phyloP scores from a whole-genome alignment of 1,284 basidiomycete genomes.

The Fomitopsis schrenkii region DNA sequence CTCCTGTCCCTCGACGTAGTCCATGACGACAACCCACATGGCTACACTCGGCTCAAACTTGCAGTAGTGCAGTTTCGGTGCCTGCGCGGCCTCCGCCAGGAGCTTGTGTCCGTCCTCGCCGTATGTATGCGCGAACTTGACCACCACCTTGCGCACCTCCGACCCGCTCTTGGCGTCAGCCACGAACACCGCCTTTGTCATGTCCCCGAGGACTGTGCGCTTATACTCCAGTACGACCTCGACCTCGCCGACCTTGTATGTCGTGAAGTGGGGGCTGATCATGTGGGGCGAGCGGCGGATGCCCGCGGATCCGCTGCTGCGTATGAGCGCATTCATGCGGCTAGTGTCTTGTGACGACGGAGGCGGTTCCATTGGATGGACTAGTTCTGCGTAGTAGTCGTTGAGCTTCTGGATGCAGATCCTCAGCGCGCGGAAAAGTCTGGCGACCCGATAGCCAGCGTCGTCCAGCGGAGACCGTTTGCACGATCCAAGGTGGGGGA shows the following conservation, averaged over 20 bases:
- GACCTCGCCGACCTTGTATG: not conserved
- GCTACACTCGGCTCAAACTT: slow-evolving; percentile 2
- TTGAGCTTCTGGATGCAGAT: not conserved
- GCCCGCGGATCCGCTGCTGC: not conserved
- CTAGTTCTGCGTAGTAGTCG: not conserved
- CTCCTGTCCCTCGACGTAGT: slow-evolving; percentile 10
- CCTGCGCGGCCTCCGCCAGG: slow-evolving; percentile 8
- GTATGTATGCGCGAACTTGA: slow-evolving; percentile 15
- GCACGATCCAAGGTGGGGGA: not conserved
- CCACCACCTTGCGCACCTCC: slow-evolving; percentile 5
- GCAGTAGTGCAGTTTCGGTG: slow-evolving; percentile 10
- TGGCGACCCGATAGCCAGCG: not conserved
- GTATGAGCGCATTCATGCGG: not conserved
- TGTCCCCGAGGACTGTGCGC: not conserved
- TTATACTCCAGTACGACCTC: slow-evolving; percentile 7
- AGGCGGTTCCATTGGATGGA: not conserved
- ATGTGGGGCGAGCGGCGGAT: not conserved
- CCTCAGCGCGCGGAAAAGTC: not conserved
- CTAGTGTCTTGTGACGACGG: not conserved
- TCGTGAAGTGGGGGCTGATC: slow-evolving; percentile 10
- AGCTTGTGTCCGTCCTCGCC: slow-evolving; percentile 9
- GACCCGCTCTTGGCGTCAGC: slow-evolving; percentile 1
- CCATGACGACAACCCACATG: slow-evolving; percentile 21
- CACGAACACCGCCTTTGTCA: slow-evolving; percentile 4
- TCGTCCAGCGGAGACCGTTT: not conserved